Evolutionary conservation across 176 grass and related monocot genomes (phyloP), one percentile per base, ranked within the genome.

Genomic region (Carex myosuroides): DNA sequence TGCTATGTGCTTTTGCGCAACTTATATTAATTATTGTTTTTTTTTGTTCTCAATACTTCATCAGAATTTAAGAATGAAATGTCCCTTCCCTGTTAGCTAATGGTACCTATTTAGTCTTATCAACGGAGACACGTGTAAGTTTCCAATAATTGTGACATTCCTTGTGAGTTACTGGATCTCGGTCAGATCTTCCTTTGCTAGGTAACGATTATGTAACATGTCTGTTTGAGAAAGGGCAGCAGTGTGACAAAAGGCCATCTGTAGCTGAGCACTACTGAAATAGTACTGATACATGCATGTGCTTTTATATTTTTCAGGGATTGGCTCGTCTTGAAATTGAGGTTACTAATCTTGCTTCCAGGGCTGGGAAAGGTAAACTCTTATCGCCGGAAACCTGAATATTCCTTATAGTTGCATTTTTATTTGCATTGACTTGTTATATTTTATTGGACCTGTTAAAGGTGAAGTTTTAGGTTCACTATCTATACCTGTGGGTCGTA

Each of bases 331-430:
- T 98, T 75, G 92, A 98, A 87, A 90, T 98, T 90, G 95, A 98
- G 89, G 89, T 98, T 81, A 98, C 95, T 82, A 98, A 98, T 91
- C 91, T 98, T 89, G 84, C 90, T 83, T 93, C 92, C 66, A 93
- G 92, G 83, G 85, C 91, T 83, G 95, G 95, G 41, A 98, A 98
- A 94, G 95, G 95, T 98, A 87, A 88, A 56, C 13, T 67, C 44
- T 48, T 80, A 17, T 48, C 5, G 39, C 81, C 24, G 14, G 46
- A 84, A 79, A 83, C 63, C 10, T 64, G 55, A 57, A 62, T 17
- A 6, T 85, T 30, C 8, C 58, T 65, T 39, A 44, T 80, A 20
- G 74, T 83, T 79, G 30, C 52, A 85, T 9, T 79, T 17, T 68
- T 41, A 70, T 83, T 53, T 29, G 20, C 4, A 13, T 58, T 13